Evolutionary conservation across 352 stramenopile species (phyloP), one percentile per base, ranked within the genome.

Genomic region (Globisporangium carolinianum): DNA sequence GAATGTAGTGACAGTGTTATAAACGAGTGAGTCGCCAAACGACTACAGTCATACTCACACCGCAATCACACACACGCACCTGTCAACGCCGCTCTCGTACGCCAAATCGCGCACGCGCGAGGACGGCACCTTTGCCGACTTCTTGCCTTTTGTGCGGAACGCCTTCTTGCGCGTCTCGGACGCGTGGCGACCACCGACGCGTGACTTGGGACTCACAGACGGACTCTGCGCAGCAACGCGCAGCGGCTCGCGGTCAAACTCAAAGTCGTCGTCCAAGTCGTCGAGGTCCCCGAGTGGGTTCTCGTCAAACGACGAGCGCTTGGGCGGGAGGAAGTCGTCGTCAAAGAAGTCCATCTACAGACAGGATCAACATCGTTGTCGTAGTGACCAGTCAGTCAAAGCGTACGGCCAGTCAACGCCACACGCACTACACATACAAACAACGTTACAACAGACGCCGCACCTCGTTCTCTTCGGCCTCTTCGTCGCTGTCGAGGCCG

Each of bases 191-290:
- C 55, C 62, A 10, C 55, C 62, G 2, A 55, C 52, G 41, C 78
- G 69, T 32, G 70, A 57, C 55, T 91, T 92, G 14, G 77, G 79
- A 48, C 81, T 91, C 7, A 65, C 54, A 8, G 75, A 66, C 51
- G 78, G 77, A 42, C 73, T 91, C 59, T 73, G 67, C 15, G 69
- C 57, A 17, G 73, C 62, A 24, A 63, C 60, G 24, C 71, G 73
- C 51, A 71, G 71, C 48, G 72, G 71, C 50, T 94, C 83, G 17
- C 85, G 64, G 65, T 96, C 86, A 63, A 96, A 96, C 53, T 94
- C 86, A 55, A 94, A 94, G 55, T 96, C 86, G 53, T 96, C 86
- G 60, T 96, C 86, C 35, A 69, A 68, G 63, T 96, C 86, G 48
- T 95, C 86, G 12, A 66, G 39, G 65, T 95, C 86, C 39, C 75